These are phyloP conservation scores for Russula emetica DNA, from an alignment of 768 basidiomycete species.

Conservation along the genomic window DNA sequence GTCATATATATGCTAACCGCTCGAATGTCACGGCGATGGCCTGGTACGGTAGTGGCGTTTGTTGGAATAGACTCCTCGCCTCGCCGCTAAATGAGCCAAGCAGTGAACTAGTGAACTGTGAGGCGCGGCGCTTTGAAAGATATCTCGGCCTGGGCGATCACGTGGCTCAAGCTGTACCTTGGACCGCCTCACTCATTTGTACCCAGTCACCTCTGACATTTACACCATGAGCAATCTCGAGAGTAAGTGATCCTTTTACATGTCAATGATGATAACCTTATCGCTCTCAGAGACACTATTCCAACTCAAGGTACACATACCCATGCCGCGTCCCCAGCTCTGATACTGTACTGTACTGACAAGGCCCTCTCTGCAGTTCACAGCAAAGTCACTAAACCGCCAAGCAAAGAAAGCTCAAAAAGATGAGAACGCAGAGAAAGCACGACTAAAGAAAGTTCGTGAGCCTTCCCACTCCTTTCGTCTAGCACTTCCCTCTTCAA, in stretches of 20 bases:
- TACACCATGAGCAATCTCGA: slow-evolving; percentile 79
- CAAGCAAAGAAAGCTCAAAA: slow-evolving; percentile 98
- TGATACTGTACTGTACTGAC: not conserved
- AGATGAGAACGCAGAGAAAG: slow-evolving; percentile 86
- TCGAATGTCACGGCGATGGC: too few relatives aligned
- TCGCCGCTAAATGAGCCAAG: too few relatives aligned
- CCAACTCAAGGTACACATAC: slow-evolving; percentile 85
- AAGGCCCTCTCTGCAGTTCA: slow-evolving; percentile 62
- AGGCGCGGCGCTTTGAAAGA: too few relatives aligned
- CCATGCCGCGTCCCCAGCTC: too few relatives aligned
- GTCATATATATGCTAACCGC: too few relatives aligned
- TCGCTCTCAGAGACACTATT: slow-evolving; percentile 82
- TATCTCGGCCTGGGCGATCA: not conserved
- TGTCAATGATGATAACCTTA: slow-evolving; percentile 32
- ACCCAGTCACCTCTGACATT: not conserved
- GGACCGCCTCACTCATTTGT: not conserved
- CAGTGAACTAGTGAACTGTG: too few relatives aligned
- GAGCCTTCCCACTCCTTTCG: not conserved
- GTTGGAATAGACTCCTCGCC: too few relatives aligned
- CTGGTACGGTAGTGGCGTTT: too few relatives aligned
- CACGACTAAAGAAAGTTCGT: slow-evolving; percentile 86
- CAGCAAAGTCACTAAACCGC: slow-evolving; percentile 88
- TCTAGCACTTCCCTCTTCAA: not conserved
- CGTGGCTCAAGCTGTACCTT: not conserved
- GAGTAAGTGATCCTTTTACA: slow-evolving; percentile 51